Evolutionary conservation across 768 basidiomycete genomes (phyloP).

Genomic region (Russula abietina): DNA sequence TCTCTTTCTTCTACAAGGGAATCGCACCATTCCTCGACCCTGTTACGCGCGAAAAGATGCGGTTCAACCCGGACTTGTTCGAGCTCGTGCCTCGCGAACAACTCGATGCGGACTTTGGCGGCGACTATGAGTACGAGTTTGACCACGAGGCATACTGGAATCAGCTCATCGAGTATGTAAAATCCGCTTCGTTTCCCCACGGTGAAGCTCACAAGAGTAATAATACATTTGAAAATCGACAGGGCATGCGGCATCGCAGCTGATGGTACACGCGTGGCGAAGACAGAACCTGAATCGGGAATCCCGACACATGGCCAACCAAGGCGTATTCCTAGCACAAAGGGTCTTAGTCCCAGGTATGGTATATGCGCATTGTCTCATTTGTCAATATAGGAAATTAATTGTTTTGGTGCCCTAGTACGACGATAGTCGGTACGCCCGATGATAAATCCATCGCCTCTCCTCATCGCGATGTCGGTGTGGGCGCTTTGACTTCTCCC

Average conservation of each 20-base stretch:
- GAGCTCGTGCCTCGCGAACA: conserved; percentile 71
- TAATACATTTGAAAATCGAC: background rate
- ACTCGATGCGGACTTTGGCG: conserved; percentile 79
- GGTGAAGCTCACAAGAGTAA: background rate
- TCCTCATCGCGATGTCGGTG: background rate
- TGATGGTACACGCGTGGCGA: conserved; percentile 29
- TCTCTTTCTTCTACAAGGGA: conserved; percentile 75
- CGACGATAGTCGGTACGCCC: conserved; percentile 16
- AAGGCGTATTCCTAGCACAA: background rate
- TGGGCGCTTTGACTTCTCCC: background rate
- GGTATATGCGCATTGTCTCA: background rate
- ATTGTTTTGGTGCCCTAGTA: background rate
- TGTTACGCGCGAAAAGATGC: conserved; percentile 87
- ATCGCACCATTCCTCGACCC: conserved; percentile 86
- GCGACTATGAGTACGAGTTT: conserved; percentile 66
- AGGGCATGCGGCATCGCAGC: conserved; percentile 32
- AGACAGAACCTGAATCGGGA: too few species aligned
- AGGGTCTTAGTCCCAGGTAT: conserved; percentile 14
- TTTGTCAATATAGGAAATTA: background rate
- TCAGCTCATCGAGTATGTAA: conserved; percentile 59
- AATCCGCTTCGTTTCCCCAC: background rate
- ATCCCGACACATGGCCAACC: background rate
- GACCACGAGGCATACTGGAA: conserved; percentile 74
- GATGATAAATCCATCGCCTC: conserved; percentile 8
- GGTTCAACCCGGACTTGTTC: conserved; percentile 77